phyloP scores from a whole-genome alignment of 2,329 filamentous ascomycete species.

The Gyromitra esculenta region DNA sequence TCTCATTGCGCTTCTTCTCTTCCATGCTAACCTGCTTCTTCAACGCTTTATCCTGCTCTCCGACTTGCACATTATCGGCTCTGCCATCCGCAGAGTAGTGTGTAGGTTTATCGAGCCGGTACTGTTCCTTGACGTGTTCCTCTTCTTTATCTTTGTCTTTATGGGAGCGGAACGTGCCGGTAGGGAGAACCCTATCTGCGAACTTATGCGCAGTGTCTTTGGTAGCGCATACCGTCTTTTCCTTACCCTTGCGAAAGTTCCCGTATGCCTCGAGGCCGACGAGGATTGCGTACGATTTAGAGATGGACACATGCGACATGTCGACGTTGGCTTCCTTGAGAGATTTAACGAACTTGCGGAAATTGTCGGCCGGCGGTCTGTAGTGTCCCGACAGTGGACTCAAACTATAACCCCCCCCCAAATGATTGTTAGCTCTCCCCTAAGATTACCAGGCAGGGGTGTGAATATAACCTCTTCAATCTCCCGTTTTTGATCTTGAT shows the following conservation, averaged over 20 bases:
- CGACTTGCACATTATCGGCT: slow-evolving; percentile 67
- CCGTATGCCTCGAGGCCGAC: slow-evolving; percentile 83
- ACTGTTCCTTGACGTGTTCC: slow-evolving; percentile 59
- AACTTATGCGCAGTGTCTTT: slow-evolving; percentile 15
- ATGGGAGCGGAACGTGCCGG: background rate
- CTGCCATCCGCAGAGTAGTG: slow-evolving; percentile 63
- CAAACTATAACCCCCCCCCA: slow-evolving; percentile 46
- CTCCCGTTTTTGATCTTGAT: slow-evolving; percentile 86
- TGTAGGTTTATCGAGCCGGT: slow-evolving; percentile 22
- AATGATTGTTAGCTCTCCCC: slow-evolving; percentile 14
- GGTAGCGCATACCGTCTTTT: slow-evolving; percentile 57
- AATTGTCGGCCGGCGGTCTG: slow-evolving; percentile 79
- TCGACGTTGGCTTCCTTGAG: slow-evolving; percentile 79
- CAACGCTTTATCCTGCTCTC: slow-evolving; percentile 70
- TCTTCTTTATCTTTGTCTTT: slow-evolving; percentile 63
- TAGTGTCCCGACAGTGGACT: slow-evolving; percentile 77
- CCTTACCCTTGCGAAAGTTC: slow-evolving; percentile 69
- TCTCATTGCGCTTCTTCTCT: slow-evolving; percentile 59
- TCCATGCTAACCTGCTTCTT: slow-evolving; percentile 68
- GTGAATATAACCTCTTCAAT: slow-evolving; percentile 73
- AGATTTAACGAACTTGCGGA: slow-evolving; percentile 79
- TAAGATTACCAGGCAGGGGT: background rate
- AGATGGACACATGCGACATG: slow-evolving; percentile 80
- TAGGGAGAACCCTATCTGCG: slow-evolving; percentile 39
- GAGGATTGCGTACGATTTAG: slow-evolving; percentile 81